These are phyloP conservation scores for Calocybe indica DNA, from an alignment of 768 basidiomycete genomes.

Conservation along the genomic window DNA sequence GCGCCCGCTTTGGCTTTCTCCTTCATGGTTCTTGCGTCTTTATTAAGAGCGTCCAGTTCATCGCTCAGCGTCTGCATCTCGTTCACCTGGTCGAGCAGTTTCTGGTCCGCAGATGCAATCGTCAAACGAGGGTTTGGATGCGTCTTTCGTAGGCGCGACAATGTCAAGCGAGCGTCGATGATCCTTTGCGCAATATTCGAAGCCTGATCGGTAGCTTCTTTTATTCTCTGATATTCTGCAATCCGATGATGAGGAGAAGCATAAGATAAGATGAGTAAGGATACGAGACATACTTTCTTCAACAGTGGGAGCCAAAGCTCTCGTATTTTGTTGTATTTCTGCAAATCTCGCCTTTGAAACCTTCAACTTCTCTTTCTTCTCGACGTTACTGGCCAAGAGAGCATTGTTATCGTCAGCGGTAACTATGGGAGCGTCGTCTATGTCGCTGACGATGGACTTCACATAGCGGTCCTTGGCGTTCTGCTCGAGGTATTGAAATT, in stretches of 20 bases:
- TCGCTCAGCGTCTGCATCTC: constrained; percentile 78
- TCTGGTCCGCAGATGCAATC: constrained; percentile 63
- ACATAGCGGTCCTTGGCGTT: constrained; percentile 89
- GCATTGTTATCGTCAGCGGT: constrained; percentile 76
- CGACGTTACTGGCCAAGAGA: constrained; percentile 50
- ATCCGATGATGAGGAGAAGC: not conserved
- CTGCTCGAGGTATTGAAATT: constrained; percentile 87
- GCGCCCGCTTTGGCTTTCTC: constrained; percentile 54
- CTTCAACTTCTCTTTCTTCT: constrained; percentile 68
- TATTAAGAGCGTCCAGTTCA: constrained; percentile 48
- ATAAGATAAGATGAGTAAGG: not conserved
- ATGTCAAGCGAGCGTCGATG: constrained; percentile 73
- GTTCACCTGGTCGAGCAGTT: constrained; percentile 68
- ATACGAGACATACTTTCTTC: constrained; percentile 46
- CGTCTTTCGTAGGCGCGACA: constrained; percentile 75
- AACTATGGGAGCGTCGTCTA: constrained; percentile 75
- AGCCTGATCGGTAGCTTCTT: constrained; percentile 46
- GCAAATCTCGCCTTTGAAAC: constrained; percentile 55
- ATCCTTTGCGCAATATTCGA: constrained; percentile 67
- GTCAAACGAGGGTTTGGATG: constrained; percentile 81
- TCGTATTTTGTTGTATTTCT: constrained; percentile 58
- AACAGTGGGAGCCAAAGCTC: constrained; percentile 57
- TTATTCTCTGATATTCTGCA: constrained; percentile 59
- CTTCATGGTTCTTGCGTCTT: constrained; percentile 46
- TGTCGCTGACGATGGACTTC: constrained; percentile 79